Percentiles rank a stretch among this genome's conserved stretches.
These are phyloP conservation scores for Panellus pusillus DNA, from an alignment of 768 basidiomycete genomes.

Conservation along the genomic window DNA sequence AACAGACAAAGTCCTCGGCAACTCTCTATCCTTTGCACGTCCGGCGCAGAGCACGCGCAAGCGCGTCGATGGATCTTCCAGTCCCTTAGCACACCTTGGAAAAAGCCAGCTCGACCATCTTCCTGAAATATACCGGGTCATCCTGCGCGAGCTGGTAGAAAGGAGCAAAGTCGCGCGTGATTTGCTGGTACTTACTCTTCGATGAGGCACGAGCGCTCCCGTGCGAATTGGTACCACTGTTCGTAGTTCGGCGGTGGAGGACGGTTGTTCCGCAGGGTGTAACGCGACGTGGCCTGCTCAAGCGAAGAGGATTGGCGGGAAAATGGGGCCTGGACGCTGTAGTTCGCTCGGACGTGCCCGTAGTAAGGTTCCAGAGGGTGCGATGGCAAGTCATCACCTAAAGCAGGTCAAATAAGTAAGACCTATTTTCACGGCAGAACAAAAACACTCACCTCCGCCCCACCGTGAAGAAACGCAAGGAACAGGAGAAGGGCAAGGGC, in stretches of 20 bases:
- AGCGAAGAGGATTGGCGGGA: conserved; percentile 15
- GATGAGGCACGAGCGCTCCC: conserved; percentile 17
- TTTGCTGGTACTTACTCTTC: conserved; percentile 23
- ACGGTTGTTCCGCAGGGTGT: conserved; percentile 18
- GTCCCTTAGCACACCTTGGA: background rate
- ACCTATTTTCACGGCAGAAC: background rate
- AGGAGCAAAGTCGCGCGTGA: conserved; percentile 21
- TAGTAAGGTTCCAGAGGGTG: background rate
- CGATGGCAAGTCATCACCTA: background rate
- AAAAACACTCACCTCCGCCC: too few species aligned
- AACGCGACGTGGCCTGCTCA: conserved; percentile 17
- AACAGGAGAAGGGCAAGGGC: background rate
- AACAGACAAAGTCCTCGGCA: too few species aligned
- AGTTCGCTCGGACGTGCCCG: background rate
- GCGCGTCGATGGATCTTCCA: background rate
- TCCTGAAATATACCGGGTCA: conserved; percentile 17
- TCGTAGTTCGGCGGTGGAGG: conserved; percentile 17
- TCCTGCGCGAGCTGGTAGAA: conserved; percentile 22
- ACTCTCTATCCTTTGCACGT: too few species aligned
- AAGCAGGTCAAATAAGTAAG: background rate
- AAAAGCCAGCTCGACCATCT: conserved; percentile 10
- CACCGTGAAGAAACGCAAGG: background rate
- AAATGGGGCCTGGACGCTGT: conserved; percentile 2
- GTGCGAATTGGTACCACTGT: conserved; percentile 18
- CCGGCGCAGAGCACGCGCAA: background rate